Evolutionary conservation across 768 basidiomycete species (phyloP).

Genomic region (Pholiota microspora): DNA sequence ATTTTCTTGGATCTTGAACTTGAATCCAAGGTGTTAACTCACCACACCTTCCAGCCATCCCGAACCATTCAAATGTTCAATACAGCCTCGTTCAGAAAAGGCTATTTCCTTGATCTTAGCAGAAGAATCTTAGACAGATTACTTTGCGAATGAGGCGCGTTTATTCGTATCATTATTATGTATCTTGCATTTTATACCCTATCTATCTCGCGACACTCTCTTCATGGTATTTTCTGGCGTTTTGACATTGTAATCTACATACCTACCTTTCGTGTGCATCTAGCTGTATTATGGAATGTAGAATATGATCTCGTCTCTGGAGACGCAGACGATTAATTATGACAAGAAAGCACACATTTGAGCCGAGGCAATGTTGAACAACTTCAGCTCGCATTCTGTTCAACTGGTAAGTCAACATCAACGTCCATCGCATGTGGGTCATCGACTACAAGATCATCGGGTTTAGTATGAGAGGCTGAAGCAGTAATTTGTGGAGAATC

Average conservation of each 20-base stretch:
- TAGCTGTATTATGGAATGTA: not conserved
- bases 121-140: conserved; percentile 29
- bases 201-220: conserved; percentile 5
- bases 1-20: not conserved
- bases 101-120: conserved; percentile 52
- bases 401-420: not conserved
- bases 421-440: not conserved
- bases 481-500: not conserved
- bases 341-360: too few species aligned
- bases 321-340: too few species aligned
- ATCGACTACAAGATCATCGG: not conserved
- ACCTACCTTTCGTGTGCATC: not conserved
- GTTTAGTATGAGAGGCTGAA: not conserved
- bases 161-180: conserved; percentile 31
- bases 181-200: conserved; percentile 28
- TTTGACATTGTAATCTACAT: not conserved
- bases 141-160: not conserved
- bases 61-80: conserved; percentile 56
- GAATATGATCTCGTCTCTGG: not conserved
- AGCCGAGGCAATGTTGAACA: too few species aligned
- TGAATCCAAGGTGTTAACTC: not conserved
- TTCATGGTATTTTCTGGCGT: not conserved
- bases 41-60: conserved; percentile 45
- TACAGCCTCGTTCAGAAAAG: conserved; percentile 60
- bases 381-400: not conserved